phyloP scores from a whole-genome alignment of 1,284 basidiomycete species.

The Tranzscheliella williamsii region DNA sequence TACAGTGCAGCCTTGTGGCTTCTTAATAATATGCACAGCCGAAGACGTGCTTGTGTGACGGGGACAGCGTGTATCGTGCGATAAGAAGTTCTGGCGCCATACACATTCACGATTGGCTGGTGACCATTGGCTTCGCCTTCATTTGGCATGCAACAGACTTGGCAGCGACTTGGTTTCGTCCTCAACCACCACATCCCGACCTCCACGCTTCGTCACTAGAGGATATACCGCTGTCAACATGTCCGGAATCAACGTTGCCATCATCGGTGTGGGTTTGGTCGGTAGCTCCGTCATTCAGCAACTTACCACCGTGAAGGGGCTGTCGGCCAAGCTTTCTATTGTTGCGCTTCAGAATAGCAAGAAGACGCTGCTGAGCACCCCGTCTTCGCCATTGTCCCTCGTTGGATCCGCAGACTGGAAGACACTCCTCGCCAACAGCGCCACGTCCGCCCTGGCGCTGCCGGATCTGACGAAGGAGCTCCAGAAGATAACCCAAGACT shows the following conservation, averaged over 20 bases:
- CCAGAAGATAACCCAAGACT: constrained; percentile 36
- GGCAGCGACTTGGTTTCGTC: too few species aligned
- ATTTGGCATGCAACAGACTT: too few species aligned
- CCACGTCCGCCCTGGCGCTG: constrained; percentile 40
- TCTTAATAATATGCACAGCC: too few species aligned
- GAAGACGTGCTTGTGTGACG: too few species aligned
- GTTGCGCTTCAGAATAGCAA: constrained; percentile 58
- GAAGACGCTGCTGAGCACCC: constrained; percentile 52
- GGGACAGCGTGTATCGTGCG: too few species aligned
- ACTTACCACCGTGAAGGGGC: constrained; percentile 39
- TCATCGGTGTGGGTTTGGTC: constrained; percentile 59
- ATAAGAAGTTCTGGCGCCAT: too few species aligned
- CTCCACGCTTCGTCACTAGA: too few species aligned
- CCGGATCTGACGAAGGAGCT: constrained; percentile 42
- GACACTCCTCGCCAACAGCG: constrained; percentile 24
- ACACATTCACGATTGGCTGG: too few species aligned
- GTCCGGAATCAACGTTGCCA: constrained; percentile 55
- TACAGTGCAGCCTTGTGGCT: too few species aligned
- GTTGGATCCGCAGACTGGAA: constrained; percentile 41
- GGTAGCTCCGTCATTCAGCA: constrained; percentile 56
- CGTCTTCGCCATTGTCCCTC: constrained; percentile 22
- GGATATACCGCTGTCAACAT: too few species aligned
- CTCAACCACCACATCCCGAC: too few species aligned
- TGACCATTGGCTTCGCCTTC: too few species aligned
- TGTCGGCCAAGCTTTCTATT: constrained; percentile 45